Percentiles rank a stretch among this genome's conserved stretches.
phyloP scores from a whole-genome alignment of 148 eudicot species.

The Salicornia ramosissima region DNA sequence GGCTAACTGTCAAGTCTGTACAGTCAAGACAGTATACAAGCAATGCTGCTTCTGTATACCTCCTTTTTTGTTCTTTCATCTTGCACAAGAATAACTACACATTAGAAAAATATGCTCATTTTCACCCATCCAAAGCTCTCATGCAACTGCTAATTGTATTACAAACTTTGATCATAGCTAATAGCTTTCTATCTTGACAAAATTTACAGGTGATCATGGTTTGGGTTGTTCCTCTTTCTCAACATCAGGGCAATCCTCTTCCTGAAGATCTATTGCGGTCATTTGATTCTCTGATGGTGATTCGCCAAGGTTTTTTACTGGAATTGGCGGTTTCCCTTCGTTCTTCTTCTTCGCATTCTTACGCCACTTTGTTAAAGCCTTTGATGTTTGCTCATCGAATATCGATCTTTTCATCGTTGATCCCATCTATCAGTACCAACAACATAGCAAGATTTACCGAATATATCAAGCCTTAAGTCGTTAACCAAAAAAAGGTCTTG shows the following conservation, averaged over 20 bases:
- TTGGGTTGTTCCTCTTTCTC: not conserved
- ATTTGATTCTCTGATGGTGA: not conserved
- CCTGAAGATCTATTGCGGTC: constrained; percentile 1
- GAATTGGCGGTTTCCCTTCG: constrained; percentile 22
- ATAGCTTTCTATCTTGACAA: not conserved
- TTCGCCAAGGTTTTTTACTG: constrained; percentile 33
- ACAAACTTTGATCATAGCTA: not conserved
- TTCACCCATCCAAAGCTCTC: not conserved
- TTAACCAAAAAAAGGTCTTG: not conserved
- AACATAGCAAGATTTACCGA: constrained; percentile 3
- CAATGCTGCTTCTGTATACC: not conserved
- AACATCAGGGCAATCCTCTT: not conserved
- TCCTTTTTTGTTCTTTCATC: not conserved
- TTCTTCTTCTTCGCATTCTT: constrained; percentile 49
- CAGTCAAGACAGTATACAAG: not conserved
- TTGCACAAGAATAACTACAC: not conserved
- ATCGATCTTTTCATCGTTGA: constrained; percentile 81
- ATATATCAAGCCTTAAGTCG: too few relatives aligned
- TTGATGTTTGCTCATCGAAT: constrained; percentile 85
- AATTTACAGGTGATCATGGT: not conserved
- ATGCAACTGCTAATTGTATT: not conserved
- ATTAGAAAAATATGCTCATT: not conserved
- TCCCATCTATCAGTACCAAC: constrained; percentile 61
- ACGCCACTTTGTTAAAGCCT: constrained; percentile 75
- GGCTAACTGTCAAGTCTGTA: not conserved